A percentile compares a stretch with the other conserved stretches of the same genome.
Conservation (phyloP, 2,329 filamentous ascomycete genomes). For the Waltergamsia citrina region DNA sequence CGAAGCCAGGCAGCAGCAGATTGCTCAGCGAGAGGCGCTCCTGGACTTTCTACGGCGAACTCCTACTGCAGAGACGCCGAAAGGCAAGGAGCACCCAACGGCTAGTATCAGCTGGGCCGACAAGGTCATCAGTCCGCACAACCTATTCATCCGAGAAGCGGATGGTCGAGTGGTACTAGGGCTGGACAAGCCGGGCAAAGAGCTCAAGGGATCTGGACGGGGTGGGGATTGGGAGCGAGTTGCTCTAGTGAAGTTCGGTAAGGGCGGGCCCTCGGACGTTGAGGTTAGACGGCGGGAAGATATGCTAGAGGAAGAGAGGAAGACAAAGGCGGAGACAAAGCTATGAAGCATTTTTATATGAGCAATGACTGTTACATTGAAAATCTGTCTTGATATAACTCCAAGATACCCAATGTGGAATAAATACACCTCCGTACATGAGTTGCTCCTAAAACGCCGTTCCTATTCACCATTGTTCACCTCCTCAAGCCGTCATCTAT, state of each 20-base stretch:
- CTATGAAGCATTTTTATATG: no score
- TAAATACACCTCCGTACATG: no score
- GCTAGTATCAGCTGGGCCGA: slow-evolving; percentile 44
- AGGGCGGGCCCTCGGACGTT: slow-evolving; percentile 39
- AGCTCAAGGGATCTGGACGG: slow-evolving; percentile 36
- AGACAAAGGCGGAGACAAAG: no score
- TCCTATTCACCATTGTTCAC: neutral
- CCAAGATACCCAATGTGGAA: no score
- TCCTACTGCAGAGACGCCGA: slow-evolving; percentile 30
- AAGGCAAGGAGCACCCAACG: slow-evolving; percentile 27
- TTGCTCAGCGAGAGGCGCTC: slow-evolving; percentile 40
- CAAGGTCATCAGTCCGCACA: slow-evolving; percentile 51
- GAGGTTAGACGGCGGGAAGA: slow-evolving; percentile 42
- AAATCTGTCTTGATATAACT: no score
- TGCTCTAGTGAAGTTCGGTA: slow-evolving; percentile 43
- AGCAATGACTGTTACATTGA: no score
- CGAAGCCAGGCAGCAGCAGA: slow-evolving; percentile 20
- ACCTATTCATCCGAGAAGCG: slow-evolving; percentile 30
- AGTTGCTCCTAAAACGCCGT: no score
- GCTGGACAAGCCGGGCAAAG: slow-evolving; percentile 47
- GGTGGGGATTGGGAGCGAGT: slow-evolving; percentile 51
- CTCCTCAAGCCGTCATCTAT: neutral
- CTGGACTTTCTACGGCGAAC: slow-evolving; percentile 38
- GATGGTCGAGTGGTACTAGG: slow-evolving; percentile 42
- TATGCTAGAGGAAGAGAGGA: slow-evolving; percentile 34